Evolutionary conservation across 257 asterid genomes (phyloP), one percentile per base, ranked within the genome.

Genomic region (Solanum neorickii): DNA sequence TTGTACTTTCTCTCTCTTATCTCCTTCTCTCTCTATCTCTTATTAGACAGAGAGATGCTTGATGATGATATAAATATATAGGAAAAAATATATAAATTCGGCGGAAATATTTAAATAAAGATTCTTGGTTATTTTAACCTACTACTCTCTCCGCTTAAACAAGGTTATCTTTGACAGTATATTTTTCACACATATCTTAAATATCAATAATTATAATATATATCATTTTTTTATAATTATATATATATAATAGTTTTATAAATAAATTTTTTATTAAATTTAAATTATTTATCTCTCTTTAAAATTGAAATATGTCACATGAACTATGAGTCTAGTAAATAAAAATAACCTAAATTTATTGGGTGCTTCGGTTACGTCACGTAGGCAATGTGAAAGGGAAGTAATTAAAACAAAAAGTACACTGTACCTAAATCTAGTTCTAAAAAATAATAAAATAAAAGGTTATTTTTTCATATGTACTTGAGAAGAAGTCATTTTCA

Each of bases 1-100:
- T 87, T 62, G 86, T 31, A 78, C 86, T 83, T n/a, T 80, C 25
- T 31, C 47, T 33, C 85, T 46, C 78, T n/a, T 16, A 46, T 18
- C 72, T 82, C 86, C 84, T 41, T 29, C 52, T 13, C 35, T 52
- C 66, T 31, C 75, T 69, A 69, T n/a, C 72, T 15, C 76, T 69
- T 68, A 14, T 66, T 31, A 69, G 37, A 31, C 29, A 27, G 31
- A 10, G 25, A 9, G 42, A 47, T 29, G 69, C 39, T 6, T 82
- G 12, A 2, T n/a, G 83, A 49, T 31, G 85, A 82, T 31, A 49
- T 82, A 31, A 29, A 80, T 80, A 80, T 29, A 25, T 25, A 80
- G 65, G 60, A 27, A 16, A 46, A 29, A 80, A 74, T 29, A 29
- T 29, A 11, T 18, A 82, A 78, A 82, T 27, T 49, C 23, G 72